Conservation (phyloP, 2,329 filamentous ascomycete genomes). For the Hypoxylon sp. region DNA sequence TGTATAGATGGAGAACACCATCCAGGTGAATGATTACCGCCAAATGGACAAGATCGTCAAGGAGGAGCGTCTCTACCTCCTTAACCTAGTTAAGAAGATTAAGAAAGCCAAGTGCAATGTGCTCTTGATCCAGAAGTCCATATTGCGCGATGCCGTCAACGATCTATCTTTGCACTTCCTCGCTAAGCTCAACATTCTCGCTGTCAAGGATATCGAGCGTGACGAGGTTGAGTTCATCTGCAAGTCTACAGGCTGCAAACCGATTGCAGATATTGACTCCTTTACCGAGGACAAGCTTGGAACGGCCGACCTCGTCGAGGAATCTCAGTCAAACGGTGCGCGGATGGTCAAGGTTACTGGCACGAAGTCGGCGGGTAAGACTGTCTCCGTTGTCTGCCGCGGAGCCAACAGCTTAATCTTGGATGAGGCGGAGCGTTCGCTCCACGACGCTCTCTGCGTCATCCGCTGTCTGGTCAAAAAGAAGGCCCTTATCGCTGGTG, state of each 20-base stretch:
- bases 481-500: conserved; percentile 97
- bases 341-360: conserved; percentile 96
- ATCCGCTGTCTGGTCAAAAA: conserved; percentile 99
- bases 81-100: conserved; percentile 99
- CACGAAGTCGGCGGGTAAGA: conserved; percentile 85
- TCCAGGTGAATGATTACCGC: conserved; percentile 98
- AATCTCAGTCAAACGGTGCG: conserved; percentile 86
- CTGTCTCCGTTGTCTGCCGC: conserved; percentile 92
- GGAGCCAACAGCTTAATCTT: conserved; percentile 95
- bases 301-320: conserved; percentile 91
- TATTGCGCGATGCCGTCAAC: conserved; percentile 96
- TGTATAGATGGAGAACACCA: conserved; percentile 95
- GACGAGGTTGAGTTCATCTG: conserved; percentile 99
- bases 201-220: conserved; percentile 97
- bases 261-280: conserved; percentile 96
- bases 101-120: conserved; percentile 99
- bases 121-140: conserved; percentile 97
- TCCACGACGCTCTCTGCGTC: conserved; percentile 97
- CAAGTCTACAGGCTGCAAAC: conserved; percentile 99
- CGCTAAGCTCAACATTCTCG: conserved; percentile 94
- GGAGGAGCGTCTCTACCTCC: conserved; percentile 96
- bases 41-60: conserved; percentile 99
- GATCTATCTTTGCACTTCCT: conserved; percentile 97
- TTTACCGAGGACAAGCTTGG: conserved; percentile 99
- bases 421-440: conserved; percentile 94